These are phyloP conservation scores for Nicotiana paniculata DNA, from an alignment of 257 asterid genomes.

Conservation along the genomic window DNA sequence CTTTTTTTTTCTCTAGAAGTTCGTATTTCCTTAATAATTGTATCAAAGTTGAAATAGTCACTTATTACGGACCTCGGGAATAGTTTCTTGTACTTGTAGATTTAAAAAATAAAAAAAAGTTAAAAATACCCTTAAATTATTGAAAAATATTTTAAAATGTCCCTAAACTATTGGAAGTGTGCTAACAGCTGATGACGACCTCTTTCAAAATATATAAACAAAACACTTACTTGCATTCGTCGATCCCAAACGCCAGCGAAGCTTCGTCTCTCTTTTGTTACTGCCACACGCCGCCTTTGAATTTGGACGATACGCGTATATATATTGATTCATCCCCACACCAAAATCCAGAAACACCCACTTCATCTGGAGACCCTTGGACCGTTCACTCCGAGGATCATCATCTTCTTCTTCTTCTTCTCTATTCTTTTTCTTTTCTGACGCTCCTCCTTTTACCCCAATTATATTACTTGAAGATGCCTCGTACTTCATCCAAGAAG, in stretches of 20 bases:
- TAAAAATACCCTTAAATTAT: too few relatives aligned
- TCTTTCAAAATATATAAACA: too few relatives aligned
- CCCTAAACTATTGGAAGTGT: neutral
- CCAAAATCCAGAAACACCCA: too few relatives aligned
- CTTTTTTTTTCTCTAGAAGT: too few relatives aligned
- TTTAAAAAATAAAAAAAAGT: too few relatives aligned
- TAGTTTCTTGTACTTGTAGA: too few relatives aligned
- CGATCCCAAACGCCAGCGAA: constrained; percentile 2
- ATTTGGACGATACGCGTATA: neutral
- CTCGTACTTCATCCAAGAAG: constrained; percentile 71
- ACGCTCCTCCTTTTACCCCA: neutral
- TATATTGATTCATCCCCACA: neutral
- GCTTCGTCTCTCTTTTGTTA: neutral
- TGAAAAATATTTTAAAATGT: too few relatives aligned
- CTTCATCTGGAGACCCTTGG: neutral
- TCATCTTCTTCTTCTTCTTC: neutral
- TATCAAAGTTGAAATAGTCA: too few relatives aligned
- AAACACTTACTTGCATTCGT: neutral
- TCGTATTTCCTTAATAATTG: too few relatives aligned
- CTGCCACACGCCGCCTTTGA: constrained; percentile 7
- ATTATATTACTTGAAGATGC: constrained; percentile 36
- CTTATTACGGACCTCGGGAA: too few relatives aligned
- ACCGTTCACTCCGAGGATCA: neutral
- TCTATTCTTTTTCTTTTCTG: neutral
- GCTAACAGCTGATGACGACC: neutral